Evolutionary conservation across 768 basidiomycete genomes (phyloP).

Genomic region (Calocybe indica): DNA sequence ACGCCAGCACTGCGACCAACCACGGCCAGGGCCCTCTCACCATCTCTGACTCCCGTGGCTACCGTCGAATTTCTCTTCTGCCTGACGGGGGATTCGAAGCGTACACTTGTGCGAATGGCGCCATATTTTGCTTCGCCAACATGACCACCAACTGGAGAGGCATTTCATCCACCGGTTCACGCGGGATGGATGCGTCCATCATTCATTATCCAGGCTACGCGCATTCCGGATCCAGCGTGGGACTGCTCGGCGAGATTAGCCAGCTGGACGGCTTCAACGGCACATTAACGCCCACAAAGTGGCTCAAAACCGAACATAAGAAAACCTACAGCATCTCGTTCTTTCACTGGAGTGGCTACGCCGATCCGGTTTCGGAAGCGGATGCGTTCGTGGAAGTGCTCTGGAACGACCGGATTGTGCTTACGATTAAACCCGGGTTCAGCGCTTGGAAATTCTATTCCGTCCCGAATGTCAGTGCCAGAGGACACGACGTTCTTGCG

Average conservation of each 20-base stretch:
- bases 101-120: constrained; percentile 24
- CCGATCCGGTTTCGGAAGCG: constrained; percentile 1
- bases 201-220: constrained; percentile 9
- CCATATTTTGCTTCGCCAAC: too few relatives aligned
- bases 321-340: constrained; percentile 7
- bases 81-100: constrained; percentile 40
- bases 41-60: constrained; percentile 43
- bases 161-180: too few relatives aligned
- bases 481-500: constrained; percentile 7
- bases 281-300: constrained; percentile 7
- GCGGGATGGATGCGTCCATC: constrained; percentile 7
- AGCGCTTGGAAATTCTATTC: constrained; percentile 1
- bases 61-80: constrained; percentile 30
- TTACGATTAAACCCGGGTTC: constrained; percentile 4
- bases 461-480: constrained; percentile 3
- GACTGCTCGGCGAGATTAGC: constrained; percentile 5
- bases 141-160: too few relatives aligned
- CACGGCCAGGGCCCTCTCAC: constrained; percentile 35
- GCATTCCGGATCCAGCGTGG: constrained; percentile 7
- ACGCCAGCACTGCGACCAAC: constrained; percentile 40
- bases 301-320: constrained; percentile 5
- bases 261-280: constrained; percentile 5
- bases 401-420: constrained; percentile 10
- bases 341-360: constrained; percentile 8
- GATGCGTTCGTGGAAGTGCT: constrained; percentile 7